Percentiles rank a stretch among this genome's conserved stretches.
Evolutionary conservation across 768 basidiomycete genomes (phyloP).

Genomic region (Boletus sp.): DNA sequence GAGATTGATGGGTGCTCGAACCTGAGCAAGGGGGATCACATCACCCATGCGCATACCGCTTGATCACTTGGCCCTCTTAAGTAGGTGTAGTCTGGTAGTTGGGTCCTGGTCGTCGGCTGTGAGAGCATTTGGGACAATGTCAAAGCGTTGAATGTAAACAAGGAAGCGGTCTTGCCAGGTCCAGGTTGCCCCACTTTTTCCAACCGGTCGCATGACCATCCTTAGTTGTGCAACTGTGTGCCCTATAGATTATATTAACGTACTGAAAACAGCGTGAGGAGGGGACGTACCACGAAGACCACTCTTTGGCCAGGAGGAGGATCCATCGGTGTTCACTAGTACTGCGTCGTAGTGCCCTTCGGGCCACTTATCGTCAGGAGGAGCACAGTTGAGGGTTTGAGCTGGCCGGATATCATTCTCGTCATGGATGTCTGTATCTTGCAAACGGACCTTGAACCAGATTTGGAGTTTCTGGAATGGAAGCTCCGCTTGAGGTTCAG

Average conservation of each 20-base stretch:
- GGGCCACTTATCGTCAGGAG: constrained; percentile 18
- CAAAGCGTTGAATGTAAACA: neutral
- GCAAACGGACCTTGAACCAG: constrained; percentile 28
- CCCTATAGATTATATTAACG: neutral
- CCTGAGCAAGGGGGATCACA: neutral
- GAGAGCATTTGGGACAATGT: neutral
- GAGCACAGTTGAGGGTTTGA: constrained; percentile 20
- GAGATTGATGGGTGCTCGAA: neutral
- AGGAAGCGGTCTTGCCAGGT: neutral
- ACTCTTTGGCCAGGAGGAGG: constrained; percentile 15
- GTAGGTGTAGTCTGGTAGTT: neutral
- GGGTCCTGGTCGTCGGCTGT: no score
- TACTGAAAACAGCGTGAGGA: no score
- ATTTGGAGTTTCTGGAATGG: constrained; percentile 29
- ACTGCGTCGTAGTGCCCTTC: constrained; percentile 22
- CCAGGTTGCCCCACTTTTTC: no score
- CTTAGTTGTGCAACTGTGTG: neutral
- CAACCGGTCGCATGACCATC: neutral
- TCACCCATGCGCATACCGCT: neutral
- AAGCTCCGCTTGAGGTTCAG: constrained; percentile 3
- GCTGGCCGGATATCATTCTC: neutral
- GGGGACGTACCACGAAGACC: constrained; percentile 10
- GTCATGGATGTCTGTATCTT: constrained; percentile 22
- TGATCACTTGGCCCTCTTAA: neutral
- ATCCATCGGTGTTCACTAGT: constrained; percentile 16